These are phyloP conservation scores for Lactifluus rugatus DNA, from an alignment of 768 basidiomycete genomes.

Conservation along the genomic window DNA sequence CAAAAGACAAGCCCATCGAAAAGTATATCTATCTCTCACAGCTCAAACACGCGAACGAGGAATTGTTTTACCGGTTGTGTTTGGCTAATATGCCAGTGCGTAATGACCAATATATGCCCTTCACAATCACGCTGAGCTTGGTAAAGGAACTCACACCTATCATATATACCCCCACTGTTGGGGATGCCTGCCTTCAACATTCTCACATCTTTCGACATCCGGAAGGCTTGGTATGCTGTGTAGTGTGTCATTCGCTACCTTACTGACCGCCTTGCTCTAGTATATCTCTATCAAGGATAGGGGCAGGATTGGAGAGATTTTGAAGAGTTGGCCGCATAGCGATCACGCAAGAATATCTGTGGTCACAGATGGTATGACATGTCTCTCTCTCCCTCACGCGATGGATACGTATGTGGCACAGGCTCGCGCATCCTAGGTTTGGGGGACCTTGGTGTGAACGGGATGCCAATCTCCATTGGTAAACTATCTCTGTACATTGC, in stretches of 20 bases:
- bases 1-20: slow-evolving; percentile 65
- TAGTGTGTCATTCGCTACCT: neutral
- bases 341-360: slow-evolving; percentile 81
- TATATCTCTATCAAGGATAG: slow-evolving; percentile 77
- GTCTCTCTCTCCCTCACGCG: neutral
- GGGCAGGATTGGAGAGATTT: slow-evolving; percentile 61
- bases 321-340: slow-evolving; percentile 62
- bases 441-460: slow-evolving; percentile 75
- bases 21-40: slow-evolving; percentile 79
- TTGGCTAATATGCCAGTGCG: slow-evolving; percentile 57
- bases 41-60: slow-evolving; percentile 61
- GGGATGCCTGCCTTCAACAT: slow-evolving; percentile 81
- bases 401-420: slow-evolving; percentile 20
- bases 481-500: slow-evolving; percentile 87
- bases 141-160: slow-evolving; percentile 54
- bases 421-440: slow-evolving; percentile 85
- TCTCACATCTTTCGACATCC: slow-evolving; percentile 68
- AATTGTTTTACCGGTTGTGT: slow-evolving; percentile 73
- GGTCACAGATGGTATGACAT: slow-evolving; percentile 71
- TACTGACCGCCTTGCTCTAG: slow-evolving; percentile 27
- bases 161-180: slow-evolving; percentile 89
- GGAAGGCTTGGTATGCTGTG: slow-evolving; percentile 49
- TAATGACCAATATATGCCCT: slow-evolving; percentile 9
- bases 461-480: slow-evolving; percentile 86
- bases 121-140: neutral